phyloP scores from a whole-genome alignment of 129 eudicot genomes.

The Escallonia rubra region DNA sequence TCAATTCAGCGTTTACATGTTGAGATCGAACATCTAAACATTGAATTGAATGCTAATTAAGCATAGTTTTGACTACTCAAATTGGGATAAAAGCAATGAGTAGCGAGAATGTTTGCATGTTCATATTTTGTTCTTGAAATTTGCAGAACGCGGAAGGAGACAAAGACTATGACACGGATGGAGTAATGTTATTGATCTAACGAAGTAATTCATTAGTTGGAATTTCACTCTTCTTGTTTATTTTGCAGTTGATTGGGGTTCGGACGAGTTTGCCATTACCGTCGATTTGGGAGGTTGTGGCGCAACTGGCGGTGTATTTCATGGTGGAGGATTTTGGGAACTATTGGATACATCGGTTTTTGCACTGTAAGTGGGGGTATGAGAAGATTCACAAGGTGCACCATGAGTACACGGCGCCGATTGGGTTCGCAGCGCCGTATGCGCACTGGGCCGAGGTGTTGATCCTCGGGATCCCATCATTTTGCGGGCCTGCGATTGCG shows the following conservation, averaged over 20 bases:
- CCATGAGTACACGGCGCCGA: conserved; percentile 81
- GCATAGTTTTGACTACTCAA: too few relatives aligned
- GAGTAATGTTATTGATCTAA: too few relatives aligned
- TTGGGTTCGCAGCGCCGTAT: conserved; percentile 63
- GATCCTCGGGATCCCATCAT: conserved; percentile 77
- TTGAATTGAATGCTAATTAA: too few relatives aligned
- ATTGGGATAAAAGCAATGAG: too few relatives aligned
- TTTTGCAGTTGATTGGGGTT: conserved; percentile 68
- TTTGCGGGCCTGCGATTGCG: conserved; percentile 72
- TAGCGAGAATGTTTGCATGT: too few relatives aligned
- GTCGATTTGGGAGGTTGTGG: conserved; percentile 49
- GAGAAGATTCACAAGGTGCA: conserved; percentile 78
- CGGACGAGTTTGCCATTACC: conserved; percentile 85
- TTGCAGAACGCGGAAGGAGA: too few relatives aligned
- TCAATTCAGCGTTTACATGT: too few relatives aligned
- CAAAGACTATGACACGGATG: too few relatives aligned
- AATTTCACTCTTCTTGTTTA: not conserved
- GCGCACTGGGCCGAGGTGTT: conserved; percentile 82
- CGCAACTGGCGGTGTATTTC: conserved; percentile 69
- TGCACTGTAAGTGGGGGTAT: conserved; percentile 80
- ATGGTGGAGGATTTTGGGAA: conserved; percentile 77
- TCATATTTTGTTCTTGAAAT: too few relatives aligned
- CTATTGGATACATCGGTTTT: conserved; percentile 83
- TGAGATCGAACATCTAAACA: too few relatives aligned
- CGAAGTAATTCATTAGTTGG: too few relatives aligned